Base-by-base conservation (phyloP, 1,139 yeast species). In the Debaryomycetaceae sp. region DNA sequence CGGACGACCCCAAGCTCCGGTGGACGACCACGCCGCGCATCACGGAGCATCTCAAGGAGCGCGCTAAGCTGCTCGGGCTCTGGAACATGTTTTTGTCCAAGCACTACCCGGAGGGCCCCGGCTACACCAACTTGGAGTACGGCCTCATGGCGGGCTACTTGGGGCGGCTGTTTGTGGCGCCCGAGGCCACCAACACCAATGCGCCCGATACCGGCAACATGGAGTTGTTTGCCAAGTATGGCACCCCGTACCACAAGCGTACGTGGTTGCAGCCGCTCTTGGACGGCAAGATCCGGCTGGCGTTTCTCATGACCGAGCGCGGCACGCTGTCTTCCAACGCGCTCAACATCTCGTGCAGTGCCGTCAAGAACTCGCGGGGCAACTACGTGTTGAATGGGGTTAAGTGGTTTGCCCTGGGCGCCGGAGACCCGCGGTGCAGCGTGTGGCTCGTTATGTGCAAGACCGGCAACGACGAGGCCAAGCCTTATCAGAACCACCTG, bases 191-290 rank as follows among this genome's bases (percentile, higher is more conserved):
- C 40, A 79, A 79, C 49, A 73, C 79, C 17, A 58, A 55, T 34
- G 85, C 85, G 5, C 86, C 86, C 11, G 86, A 79, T 45, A 78
- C 85, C n/a, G 86, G 86, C 5, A 78, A 80, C 47, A 78, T 78
- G 83, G 86, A 79, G 49, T 62, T 80, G 15, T 53, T 80, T 40
- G 82, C 82, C 22, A 67, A 70, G 41, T 78, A 74, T 49, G 85
- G 81, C 20, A 67, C 58, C 30, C 56, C 53, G 2, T 57, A 52
- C 35, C 86, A 80, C 43, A 74, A 73, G 53, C 47, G 62, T 31
- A 52, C 56, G 38, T 80, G 78, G 71, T 61, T 79, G 41, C 51
- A 52, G 34, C 83, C 83, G 4, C 61, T 79, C 42, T 58, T 78
- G 42, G 53, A 69, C 27, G 86, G 86, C 8, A 55, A 71, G 25